A percentile compares a stretch with the other conserved stretches of the same genome.
Evolutionary conservation across 1,139 yeast species (phyloP).

Genomic region (Scheffersomyces segobiensis): DNA sequence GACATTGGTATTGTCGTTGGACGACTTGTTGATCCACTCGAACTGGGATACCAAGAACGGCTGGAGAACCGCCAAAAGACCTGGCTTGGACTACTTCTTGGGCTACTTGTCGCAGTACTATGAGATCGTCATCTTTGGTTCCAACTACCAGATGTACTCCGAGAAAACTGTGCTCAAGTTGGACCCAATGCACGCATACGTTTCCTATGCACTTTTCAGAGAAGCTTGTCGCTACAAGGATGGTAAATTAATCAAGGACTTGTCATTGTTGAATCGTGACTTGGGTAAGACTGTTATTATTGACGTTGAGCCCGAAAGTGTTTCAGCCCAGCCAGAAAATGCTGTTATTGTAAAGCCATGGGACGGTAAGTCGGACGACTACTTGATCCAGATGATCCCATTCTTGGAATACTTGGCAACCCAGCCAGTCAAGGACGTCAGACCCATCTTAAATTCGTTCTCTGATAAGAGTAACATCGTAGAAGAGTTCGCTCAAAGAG

Average conservation of each 20-base stretch:
- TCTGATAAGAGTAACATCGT: conserved; percentile 59
- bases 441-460: conserved; percentile 81
- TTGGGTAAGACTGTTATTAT: conserved; percentile 75
- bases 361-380: conserved; percentile 84
- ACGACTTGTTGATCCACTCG: conserved; percentile 86
- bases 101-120: conserved; percentile 94
- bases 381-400: conserved; percentile 78
- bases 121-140: conserved; percentile 88
- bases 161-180: conserved; percentile 83
- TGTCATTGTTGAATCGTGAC: conserved; percentile 88
- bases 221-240: conserved; percentile 92
- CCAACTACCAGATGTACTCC: conserved; percentile 82
- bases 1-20: conserved; percentile 85
- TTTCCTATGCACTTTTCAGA: conserved; percentile 83
- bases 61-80: conserved; percentile 99
- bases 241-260: conserved; percentile 84
- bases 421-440: conserved; percentile 84
- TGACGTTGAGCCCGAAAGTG: conserved; percentile 75
- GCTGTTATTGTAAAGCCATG: conserved; percentile 82
- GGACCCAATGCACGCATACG: conserved; percentile 89
- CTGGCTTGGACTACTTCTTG: conserved; percentile 94
- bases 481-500: conserved; percentile 79
- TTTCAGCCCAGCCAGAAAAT: conserved; percentile 86
- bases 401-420: conserved; percentile 94
- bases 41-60: conserved; percentile 92